Evolutionary conservation across 192 early-diverging fungal species (phyloP).

Genomic region (Phlyctochytrium bullatum): DNA sequence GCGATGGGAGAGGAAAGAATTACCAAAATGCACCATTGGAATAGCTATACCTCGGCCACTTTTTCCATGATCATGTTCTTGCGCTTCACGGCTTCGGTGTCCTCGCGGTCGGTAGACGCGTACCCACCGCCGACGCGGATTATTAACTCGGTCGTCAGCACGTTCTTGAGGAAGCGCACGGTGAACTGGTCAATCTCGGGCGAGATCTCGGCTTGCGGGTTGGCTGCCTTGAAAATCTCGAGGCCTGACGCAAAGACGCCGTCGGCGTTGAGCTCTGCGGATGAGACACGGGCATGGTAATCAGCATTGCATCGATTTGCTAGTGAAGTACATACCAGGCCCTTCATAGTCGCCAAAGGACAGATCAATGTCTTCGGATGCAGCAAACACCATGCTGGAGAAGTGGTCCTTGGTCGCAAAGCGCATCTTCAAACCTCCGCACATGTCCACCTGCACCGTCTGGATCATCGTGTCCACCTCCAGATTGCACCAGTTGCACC

Average conservation of each 20-base stretch:
- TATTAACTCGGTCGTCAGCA: slow-evolving; percentile 12
- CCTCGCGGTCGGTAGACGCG: slow-evolving; percentile 15
- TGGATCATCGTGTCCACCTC: background rate
- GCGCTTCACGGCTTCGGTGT: slow-evolving; percentile 4
- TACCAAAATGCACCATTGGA: background rate
- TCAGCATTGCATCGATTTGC: too few species aligned
- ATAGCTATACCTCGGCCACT: background rate
- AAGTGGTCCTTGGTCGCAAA: background rate
- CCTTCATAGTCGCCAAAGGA: background rate
- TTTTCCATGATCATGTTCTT: background rate
- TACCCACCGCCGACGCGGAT: slow-evolving; percentile 12
- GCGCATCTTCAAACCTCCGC: background rate
- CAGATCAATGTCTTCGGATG: background rate
- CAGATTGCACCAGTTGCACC: background rate
- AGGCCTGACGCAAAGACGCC: background rate
- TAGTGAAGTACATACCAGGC: too few species aligned
- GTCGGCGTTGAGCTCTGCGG: background rate
- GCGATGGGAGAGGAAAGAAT: background rate
- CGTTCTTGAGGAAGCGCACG: slow-evolving; percentile 10
- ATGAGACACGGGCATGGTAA: too few species aligned
- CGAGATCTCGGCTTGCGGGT: background rate
- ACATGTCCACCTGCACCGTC: slow-evolving; percentile 15
- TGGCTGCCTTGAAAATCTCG: background rate
- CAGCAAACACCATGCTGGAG: slow-evolving; percentile 8
- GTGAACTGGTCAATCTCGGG: slow-evolving; percentile 21